Percentiles rank a stretch among this genome's conserved stretches.
Conservation (phyloP, 768 basidiomycete genomes). For the Suillus discolor region DNA sequence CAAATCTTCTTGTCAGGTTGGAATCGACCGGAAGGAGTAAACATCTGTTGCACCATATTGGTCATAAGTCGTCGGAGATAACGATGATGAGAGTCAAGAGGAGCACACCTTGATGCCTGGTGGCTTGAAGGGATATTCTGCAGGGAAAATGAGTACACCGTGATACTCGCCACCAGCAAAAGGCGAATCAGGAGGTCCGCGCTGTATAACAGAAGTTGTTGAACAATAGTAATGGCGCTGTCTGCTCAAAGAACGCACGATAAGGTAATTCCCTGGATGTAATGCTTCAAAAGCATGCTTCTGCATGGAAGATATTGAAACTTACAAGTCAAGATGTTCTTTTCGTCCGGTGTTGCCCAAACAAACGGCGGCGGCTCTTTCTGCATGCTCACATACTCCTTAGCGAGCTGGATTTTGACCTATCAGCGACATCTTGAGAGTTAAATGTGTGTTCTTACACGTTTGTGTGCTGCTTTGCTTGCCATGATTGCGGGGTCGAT, state of each 20-base stretch:
- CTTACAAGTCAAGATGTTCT: slow-evolving; percentile 95
- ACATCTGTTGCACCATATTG: slow-evolving; percentile 59
- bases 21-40: slow-evolving; percentile 89
- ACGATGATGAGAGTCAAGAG: background rate
- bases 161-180: slow-evolving; percentile 94
- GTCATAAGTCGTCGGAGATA: slow-evolving; percentile 13
- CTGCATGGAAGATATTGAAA: slow-evolving; percentile 18
- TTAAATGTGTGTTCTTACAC: slow-evolving; percentile 47
- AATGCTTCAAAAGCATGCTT: slow-evolving; percentile 15
- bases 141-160: slow-evolving; percentile 87
- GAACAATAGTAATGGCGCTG: slow-evolving; percentile 6
- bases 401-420: slow-evolving; percentile 55
- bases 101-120: slow-evolving; percentile 87
- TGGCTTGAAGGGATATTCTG: slow-evolving; percentile 96
- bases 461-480: slow-evolving; percentile 84
- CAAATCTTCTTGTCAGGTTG: slow-evolving; percentile 95
- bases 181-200: slow-evolving; percentile 92
- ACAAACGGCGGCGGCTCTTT: slow-evolving; percentile 93
- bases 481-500: slow-evolving; percentile 53
- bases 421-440: slow-evolving; percentile 18
- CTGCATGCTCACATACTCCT: slow-evolving; percentile 93
- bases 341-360: slow-evolving; percentile 95
- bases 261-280: slow-evolving; percentile 88
- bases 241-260: slow-evolving; percentile 53
- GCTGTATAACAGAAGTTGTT: slow-evolving; percentile 44